A percentile compares a stretch with the other conserved stretches of the same genome.
Evolutionary conservation across 768 basidiomycete species (phyloP).

Genomic region (Leucocoprinus birnbaumii): DNA sequence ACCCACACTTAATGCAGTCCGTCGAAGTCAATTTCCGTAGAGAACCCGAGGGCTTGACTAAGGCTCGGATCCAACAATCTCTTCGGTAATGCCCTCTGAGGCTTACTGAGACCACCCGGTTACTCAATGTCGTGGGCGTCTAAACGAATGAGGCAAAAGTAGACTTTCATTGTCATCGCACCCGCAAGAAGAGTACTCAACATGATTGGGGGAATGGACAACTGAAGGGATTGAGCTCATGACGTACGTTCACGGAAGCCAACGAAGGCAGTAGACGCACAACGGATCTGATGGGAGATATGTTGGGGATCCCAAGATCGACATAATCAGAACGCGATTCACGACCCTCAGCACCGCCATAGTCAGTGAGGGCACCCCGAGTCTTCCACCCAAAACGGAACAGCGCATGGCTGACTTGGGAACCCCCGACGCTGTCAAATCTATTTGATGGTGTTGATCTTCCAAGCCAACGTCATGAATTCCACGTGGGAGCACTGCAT

Average conservation of each 20-base stretch:
- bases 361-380: slow-evolving; percentile 22
- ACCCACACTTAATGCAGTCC: no score
- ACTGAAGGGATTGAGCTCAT: neutral
- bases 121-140: no score
- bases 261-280: neutral
- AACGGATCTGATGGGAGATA: slow-evolving; percentile 13
- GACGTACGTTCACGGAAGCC: neutral
- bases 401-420: slow-evolving; percentile 19
- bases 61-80: neutral
- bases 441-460: slow-evolving; percentile 11
- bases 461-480: slow-evolving; percentile 10
- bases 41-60: neutral
- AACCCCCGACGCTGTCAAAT: slow-evolving; percentile 18
- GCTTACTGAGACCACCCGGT: no score
- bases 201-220: no score
- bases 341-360: slow-evolving; percentile 24
- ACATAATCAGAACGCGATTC: slow-evolving; percentile 5
- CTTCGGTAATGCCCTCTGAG: no score
- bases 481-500: slow-evolving; percentile 25
- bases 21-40: no score
- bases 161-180: no score
- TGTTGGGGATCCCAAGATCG: neutral
- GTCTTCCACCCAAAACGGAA: slow-evolving; percentile 21
- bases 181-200: no score
- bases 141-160: no score